A percentile compares a stretch with the other conserved stretches of the same genome.
phyloP scores from a whole-genome alignment of 2,329 filamentous ascomycete genomes.

The Parastagonospora avenae region DNA sequence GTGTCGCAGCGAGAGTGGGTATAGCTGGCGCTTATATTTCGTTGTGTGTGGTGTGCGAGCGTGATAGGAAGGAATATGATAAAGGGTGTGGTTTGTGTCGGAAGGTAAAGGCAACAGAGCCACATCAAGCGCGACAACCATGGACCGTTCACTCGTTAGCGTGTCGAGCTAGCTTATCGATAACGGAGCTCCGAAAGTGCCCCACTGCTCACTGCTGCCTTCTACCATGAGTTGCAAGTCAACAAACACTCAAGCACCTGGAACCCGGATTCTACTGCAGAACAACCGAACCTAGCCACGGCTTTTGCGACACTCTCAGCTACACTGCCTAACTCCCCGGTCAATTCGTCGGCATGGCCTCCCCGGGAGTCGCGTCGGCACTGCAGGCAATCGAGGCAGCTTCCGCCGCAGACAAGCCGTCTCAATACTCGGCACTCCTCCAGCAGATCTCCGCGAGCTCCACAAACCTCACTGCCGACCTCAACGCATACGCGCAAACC shows the following conservation, averaged over 20 bases:
- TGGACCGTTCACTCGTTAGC: conserved; percentile 6
- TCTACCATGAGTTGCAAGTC: not conserved
- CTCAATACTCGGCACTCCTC: conserved; percentile 64
- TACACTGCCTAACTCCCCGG: no score
- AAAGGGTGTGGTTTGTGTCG: not conserved
- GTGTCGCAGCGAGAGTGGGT: not conserved
- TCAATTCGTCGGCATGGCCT: conserved; percentile 50
- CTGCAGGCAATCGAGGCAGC: conserved; percentile 57
- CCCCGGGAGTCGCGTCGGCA: conserved; percentile 54
- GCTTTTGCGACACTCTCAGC: no score
- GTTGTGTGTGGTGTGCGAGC: conserved; percentile 2
- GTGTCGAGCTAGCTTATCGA: conserved; percentile 4
- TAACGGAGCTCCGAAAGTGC: not conserved
- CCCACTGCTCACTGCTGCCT: not conserved
- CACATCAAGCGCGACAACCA: conserved; percentile 13
- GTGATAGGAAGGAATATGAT: conserved; percentile 1
- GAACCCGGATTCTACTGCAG: no score
- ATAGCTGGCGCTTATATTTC: not conserved
- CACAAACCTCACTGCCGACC: conserved; percentile 61
- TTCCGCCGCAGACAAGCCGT: conserved; percentile 56
- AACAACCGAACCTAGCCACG: no score
- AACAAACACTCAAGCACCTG: not conserved
- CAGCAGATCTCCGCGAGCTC: conserved; percentile 58
- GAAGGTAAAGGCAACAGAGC: conserved; percentile 7
- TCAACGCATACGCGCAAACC: conserved; percentile 70